A percentile compares a stretch with the other conserved stretches of the same genome.
Evolutionary conservation across 2,329 filamentous ascomycete genomes (phyloP).

Genomic region (Pyricularia grisea): DNA sequence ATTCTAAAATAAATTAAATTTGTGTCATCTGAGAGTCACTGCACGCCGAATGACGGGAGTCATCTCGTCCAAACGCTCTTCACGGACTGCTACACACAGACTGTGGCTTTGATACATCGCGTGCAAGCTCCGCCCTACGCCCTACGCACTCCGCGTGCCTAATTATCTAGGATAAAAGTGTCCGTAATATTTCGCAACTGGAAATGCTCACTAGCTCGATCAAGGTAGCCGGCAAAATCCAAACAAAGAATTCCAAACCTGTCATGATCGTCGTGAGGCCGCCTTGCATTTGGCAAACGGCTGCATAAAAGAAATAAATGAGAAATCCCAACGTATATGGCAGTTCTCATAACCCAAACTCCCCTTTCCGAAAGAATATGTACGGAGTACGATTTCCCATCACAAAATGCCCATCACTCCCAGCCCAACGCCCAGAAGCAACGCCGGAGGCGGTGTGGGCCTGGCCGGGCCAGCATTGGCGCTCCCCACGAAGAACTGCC

Average conservation of each 20-base stretch:
- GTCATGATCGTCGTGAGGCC: background rate
- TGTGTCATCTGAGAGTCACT: background rate
- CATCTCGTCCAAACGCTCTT: background rate
- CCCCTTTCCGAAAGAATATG: background rate
- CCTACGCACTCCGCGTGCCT: background rate
- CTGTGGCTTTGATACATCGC: background rate
- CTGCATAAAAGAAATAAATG: background rate
- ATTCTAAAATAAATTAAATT: too few relatives aligned
- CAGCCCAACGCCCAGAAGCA: slow-evolving; percentile 2
- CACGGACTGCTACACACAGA: background rate
- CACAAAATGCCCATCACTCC: slow-evolving; percentile 1
- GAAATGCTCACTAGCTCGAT: background rate
- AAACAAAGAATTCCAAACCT: background rate
- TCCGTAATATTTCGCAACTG: background rate
- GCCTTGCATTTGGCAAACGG: background rate
- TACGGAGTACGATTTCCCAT: background rate
- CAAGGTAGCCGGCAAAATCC: background rate
- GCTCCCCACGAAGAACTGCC: slow-evolving; percentile 1
- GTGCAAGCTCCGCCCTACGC: background rate
- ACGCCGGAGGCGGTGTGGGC: slow-evolving; percentile 2
- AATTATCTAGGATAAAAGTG: background rate
- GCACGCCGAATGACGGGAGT: background rate
- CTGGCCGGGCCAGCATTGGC: background rate
- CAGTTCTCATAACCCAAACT: background rate
- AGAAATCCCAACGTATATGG: background rate